Evolutionary conservation across 2,329 filamentous ascomycete species (phyloP).

Genomic region (Aspergillus awamori): DNA sequence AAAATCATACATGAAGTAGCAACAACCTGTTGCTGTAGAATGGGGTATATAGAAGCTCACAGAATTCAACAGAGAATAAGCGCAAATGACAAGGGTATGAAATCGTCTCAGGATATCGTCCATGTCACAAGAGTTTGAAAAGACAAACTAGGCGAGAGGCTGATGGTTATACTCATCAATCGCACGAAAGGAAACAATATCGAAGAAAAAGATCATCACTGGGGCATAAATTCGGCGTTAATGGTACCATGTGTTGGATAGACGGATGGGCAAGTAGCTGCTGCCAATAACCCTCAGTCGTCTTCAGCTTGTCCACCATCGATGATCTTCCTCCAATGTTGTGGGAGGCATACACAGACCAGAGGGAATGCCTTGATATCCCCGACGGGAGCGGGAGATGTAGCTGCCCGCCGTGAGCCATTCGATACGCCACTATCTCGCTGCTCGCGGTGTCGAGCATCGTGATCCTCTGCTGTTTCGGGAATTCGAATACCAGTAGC

Average conservation of each 20-base stretch:
- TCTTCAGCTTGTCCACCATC: constrained; percentile 68
- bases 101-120: constrained; percentile 23
- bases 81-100: constrained; percentile 15
- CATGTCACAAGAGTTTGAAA: background rate
- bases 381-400: constrained; percentile 67
- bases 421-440: constrained; percentile 93
- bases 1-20: constrained; percentile 20
- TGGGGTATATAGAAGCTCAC: constrained; percentile 35
- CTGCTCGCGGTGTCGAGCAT: constrained; percentile 72
- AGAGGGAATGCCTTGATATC: constrained; percentile 98
- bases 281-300: constrained; percentile 22
- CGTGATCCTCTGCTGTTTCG: constrained; percentile 87
- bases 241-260: constrained; percentile 18
- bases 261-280: background rate
- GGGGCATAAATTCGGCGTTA: constrained; percentile 40
- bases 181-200: constrained; percentile 16
- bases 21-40: constrained; percentile 29
- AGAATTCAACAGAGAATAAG: constrained; percentile 19
- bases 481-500: constrained; percentile 85
- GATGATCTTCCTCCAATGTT: constrained; percentile 96
- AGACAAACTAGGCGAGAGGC: constrained; percentile 4
- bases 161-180: background rate
- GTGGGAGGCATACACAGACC: constrained; percentile 91
- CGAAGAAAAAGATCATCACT: constrained; percentile 38
- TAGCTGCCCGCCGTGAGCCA: constrained; percentile 63